Conservation (phyloP, 768 basidiomycete species). For the Omphalotus guepiniiformis region DNA sequence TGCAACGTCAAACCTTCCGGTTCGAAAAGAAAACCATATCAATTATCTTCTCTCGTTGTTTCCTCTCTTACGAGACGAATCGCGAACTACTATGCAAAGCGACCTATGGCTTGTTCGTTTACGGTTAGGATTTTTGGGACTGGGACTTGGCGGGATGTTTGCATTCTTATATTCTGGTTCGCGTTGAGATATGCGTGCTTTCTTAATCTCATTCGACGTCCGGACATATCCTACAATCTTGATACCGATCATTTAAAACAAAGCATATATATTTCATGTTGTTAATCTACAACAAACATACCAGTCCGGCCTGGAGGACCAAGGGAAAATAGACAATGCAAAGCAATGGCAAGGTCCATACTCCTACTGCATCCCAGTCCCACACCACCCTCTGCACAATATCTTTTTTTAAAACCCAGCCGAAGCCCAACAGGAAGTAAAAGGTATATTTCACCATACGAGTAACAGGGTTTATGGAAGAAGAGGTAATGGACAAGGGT, state of each 20-base stretch:
- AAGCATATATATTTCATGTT: not conserved
- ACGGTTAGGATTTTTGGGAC: not conserved
- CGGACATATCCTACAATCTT: too few species aligned
- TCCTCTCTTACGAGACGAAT: not conserved
- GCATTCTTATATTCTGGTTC: not conserved
- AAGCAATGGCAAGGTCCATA: slow-evolving; percentile 81
- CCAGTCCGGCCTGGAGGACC: slow-evolving; percentile 64
- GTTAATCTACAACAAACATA: slow-evolving; percentile 36
- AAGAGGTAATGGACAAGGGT: slow-evolving; percentile 51
- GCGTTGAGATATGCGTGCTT: slow-evolving; percentile 12
- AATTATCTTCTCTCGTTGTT: slow-evolving; percentile 8
- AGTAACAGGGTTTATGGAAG: slow-evolving; percentile 19
- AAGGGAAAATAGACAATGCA: slow-evolving; percentile 78
- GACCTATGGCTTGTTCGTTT: slow-evolving; percentile 3
- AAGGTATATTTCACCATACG: slow-evolving; percentile 26
- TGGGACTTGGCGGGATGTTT: slow-evolving; percentile 1
- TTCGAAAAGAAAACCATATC: not conserved
- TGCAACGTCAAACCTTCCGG: not conserved
- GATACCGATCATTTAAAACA: too few species aligned
- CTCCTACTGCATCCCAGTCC: slow-evolving; percentile 76
- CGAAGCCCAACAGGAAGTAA: slow-evolving; percentile 49
- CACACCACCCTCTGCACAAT: slow-evolving; percentile 52
- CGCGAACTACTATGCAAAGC: not conserved
- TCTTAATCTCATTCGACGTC: too few species aligned
- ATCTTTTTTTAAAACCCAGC: slow-evolving; percentile 49